These are phyloP conservation scores for Geranomyces michiganensis DNA, from an alignment of 192 early-diverging fungal genomes.

Conservation along the genomic window DNA sequence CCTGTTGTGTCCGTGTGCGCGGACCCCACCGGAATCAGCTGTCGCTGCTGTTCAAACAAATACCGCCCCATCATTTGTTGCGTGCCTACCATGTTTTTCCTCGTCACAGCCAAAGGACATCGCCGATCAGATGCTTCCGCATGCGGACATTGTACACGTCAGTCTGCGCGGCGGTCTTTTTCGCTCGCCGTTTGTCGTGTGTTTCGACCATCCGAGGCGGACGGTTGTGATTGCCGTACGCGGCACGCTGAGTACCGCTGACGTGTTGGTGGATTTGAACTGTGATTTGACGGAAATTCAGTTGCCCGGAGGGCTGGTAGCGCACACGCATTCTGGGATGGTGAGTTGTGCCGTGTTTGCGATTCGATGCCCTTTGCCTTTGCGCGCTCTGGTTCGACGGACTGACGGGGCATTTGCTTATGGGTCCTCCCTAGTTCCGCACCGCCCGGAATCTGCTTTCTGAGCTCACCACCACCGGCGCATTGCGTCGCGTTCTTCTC, in stretches of 20 bases:
- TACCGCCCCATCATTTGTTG: constrained; percentile 20
- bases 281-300: constrained; percentile 41
- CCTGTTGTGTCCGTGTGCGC: constrained; percentile 41
- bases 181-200: constrained; percentile 49
- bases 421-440: constrained; percentile 19
- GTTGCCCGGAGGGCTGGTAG: constrained; percentile 24
- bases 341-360: constrained; percentile 16
- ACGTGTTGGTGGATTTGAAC: constrained; percentile 53
- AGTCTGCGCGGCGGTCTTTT: constrained; percentile 48
- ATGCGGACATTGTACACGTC: constrained; percentile 43
- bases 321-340: constrained; percentile 38
- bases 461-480: constrained; percentile 34
- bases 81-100: constrained; percentile 27
- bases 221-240: constrained; percentile 53
- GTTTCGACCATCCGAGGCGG: constrained; percentile 44
- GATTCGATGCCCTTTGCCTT: too few relatives aligned
- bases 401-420: too few relatives aligned
- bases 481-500: constrained; percentile 32
- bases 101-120: constrained; percentile 12
- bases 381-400: too few relatives aligned
- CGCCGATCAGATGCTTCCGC: constrained; percentile 31
- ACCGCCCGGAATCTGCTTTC: constrained; percentile 43
- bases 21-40: constrained; percentile 14
- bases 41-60: constrained; percentile 31
- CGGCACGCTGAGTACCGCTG: constrained; percentile 53